A percentile compares a stretch with the other conserved stretches of the same genome.
Conservation (phyloP, 75 land plant species). For the Cunninghamia lanceolata region DNA sequence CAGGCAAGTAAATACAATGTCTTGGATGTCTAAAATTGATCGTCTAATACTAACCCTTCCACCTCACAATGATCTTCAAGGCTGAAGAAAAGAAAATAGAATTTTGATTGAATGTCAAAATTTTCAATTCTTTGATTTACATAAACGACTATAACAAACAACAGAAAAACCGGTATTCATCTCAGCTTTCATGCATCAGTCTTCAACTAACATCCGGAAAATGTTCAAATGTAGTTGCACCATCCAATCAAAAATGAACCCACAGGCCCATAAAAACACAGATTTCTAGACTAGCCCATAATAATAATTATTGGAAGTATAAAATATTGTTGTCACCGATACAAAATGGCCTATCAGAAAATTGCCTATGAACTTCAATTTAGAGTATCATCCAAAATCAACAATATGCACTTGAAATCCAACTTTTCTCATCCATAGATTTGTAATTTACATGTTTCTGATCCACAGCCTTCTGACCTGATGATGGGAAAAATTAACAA, state of each 20-base stretch:
- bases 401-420: neutral
- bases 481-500: neutral
- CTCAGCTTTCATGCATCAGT: neutral
- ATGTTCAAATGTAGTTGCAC: neutral
- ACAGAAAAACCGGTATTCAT: neutral
- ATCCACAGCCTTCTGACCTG: neutral
- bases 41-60: too few species aligned
- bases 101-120: neutral
- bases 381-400: neutral
- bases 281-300: neutral
- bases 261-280: neutral
- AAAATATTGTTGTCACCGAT: neutral
- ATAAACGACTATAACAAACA: neutral
- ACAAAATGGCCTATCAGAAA: neutral
- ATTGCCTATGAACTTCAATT: neutral
- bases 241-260: neutral
- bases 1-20: neutral
- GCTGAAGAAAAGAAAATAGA: neutral
- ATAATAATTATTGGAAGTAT: neutral
- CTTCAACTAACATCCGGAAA: neutral
- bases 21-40: too few species aligned
- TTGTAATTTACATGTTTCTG: constrained; percentile 9
- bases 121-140: neutral
- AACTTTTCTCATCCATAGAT: constrained; percentile 5
- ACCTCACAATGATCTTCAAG: too few species aligned